These are phyloP conservation scores for Claviceps sorghi DNA, from an alignment of 2,329 filamentous ascomycete genomes.

Conservation along the genomic window DNA sequence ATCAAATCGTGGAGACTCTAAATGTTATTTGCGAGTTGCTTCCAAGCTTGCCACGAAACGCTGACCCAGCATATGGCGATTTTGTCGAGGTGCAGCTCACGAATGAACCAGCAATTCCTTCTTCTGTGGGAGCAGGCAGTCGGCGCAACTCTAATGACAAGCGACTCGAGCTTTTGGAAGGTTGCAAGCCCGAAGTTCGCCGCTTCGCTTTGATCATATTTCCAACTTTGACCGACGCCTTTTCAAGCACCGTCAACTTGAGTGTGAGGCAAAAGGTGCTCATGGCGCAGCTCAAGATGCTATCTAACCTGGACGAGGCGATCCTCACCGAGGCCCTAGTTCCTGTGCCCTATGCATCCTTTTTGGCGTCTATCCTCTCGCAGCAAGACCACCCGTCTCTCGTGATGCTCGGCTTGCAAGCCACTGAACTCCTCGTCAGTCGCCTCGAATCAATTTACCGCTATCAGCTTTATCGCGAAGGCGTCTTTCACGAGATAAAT, in stretches of 20 bases:
- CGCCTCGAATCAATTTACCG: constrained; percentile 79
- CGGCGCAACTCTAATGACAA: constrained; percentile 54
- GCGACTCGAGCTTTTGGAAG: constrained; percentile 63
- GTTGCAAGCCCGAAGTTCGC: constrained; percentile 75
- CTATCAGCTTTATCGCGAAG: constrained; percentile 94
- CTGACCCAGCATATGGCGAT: constrained; percentile 28
- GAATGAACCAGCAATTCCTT: constrained; percentile 26
- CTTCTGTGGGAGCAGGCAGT: constrained; percentile 17
- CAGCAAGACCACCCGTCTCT: constrained; percentile 85
- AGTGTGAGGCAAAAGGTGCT: constrained; percentile 90
- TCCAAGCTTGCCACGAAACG: constrained; percentile 51
- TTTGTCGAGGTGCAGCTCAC: constrained; percentile 27
- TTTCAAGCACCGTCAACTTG: constrained; percentile 93
- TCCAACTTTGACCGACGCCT: constrained; percentile 88
- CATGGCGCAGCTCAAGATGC: constrained; percentile 92
- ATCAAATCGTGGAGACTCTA: constrained; percentile 92
- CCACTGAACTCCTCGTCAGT: constrained; percentile 72
- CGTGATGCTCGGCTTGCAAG: constrained; percentile 76
- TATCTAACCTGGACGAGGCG: constrained; percentile 77
- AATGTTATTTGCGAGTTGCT: constrained; percentile 95
- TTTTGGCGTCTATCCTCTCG: constrained; percentile 84
- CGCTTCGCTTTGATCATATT: constrained; percentile 88
- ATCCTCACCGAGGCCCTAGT: constrained; percentile 77
- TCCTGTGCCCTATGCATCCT: constrained; percentile 87
- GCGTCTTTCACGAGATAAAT: constrained; percentile 80